phyloP scores from a whole-genome alignment of 2,329 filamentous ascomycete genomes.

The Diplodia sapinea region DNA sequence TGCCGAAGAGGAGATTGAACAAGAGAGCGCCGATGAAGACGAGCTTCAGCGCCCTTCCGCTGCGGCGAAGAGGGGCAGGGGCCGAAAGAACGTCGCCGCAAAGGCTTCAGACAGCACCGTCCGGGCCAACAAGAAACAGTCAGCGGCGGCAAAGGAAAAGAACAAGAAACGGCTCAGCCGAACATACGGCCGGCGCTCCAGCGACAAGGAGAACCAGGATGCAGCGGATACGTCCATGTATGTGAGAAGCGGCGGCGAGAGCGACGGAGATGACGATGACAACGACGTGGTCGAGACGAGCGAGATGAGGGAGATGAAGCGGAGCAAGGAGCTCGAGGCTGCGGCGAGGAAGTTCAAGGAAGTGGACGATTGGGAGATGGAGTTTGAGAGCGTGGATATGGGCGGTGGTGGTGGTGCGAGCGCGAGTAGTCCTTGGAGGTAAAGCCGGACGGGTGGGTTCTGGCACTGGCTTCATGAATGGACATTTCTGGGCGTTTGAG shows the following conservation, averaged over 20 bases:
- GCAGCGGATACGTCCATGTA: conserved; percentile 8
- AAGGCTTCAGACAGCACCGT: neutral
- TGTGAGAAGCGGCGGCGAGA: conserved; percentile 45
- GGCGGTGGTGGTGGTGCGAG: conserved; percentile 40
- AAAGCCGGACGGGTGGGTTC: neutral
- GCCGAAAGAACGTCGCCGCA: conserved; percentile 34
- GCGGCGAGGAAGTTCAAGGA: conserved; percentile 57
- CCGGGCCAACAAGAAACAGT: neutral
- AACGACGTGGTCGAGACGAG: conserved; percentile 35
- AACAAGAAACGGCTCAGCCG: conserved; percentile 42
- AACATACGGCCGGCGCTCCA: conserved; percentile 35
- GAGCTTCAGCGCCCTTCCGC: conserved; percentile 43
- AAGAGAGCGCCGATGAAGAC: conserved; percentile 50
- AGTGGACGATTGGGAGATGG: conserved; percentile 58
- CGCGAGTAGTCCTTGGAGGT: conserved; percentile 50
- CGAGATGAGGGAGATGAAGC: conserved; percentile 35
- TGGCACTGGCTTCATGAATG: neutral
- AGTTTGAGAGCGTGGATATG: conserved; percentile 56
- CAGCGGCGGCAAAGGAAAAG: conserved; percentile 31
- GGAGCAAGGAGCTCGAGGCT: conserved; percentile 49
- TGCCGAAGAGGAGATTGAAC: conserved; percentile 32
- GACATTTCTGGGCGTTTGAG: neutral
- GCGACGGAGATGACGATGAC: conserved; percentile 37
- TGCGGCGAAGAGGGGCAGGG: conserved; percentile 36
- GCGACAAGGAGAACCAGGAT: conserved; percentile 52